Base-by-base conservation (phyloP, 139 green algal genomes). In the Coelastrella sp. region DNA sequence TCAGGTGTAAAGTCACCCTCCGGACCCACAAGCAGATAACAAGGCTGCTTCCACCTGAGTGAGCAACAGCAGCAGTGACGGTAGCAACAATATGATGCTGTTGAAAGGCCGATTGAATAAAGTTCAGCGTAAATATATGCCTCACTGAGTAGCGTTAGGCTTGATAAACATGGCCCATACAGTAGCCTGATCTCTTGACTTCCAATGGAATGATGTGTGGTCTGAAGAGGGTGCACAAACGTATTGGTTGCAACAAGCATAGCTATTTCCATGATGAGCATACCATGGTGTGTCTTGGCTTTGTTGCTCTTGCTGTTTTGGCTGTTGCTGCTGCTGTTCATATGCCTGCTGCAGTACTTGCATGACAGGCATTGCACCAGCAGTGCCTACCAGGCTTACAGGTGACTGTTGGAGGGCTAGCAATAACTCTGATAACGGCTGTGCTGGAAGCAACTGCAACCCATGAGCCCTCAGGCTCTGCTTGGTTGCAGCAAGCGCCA, bases 1-100 rank as follows among this genome's bases (percentile, higher is more conserved):
- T 73, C 87, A 0, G 86, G 75, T 5, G 95, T 97, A 75, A 95
- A 98, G 79, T 98, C 96, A 1, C 96, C 96, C 69, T 98, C 96
- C 0, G 96, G 96, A 0, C 96, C 96, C 0, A 98, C 75, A 0
- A 97, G 57, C 23, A 98, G 82, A 30, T 30, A 96, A 34, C 78
- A 84, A 60, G 17, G 3, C 71, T 48, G 41, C 5, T 11, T 74
- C 15, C 78, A 69, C 76, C 77, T 79, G 76, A n/a, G 23, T 5
- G n/a, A 64, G 32, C 57, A 64, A 32, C 17, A 27, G 34, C 21
- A 40, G 53, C 23, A 43, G 32, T 59, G n/a, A n/a, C n/a, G n/a
- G n/a, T n/a, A n/a, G n/a, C n/a, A n/a, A n/a, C n/a, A n/a, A n/a
- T n/a, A n/a, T n/a, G n/a, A n/a, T n/a, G n/a, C n/a, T n/a, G n/a